Base-by-base conservation (phyloP, 805 yeast species). In the Lipomyces mesembrius region DNA sequence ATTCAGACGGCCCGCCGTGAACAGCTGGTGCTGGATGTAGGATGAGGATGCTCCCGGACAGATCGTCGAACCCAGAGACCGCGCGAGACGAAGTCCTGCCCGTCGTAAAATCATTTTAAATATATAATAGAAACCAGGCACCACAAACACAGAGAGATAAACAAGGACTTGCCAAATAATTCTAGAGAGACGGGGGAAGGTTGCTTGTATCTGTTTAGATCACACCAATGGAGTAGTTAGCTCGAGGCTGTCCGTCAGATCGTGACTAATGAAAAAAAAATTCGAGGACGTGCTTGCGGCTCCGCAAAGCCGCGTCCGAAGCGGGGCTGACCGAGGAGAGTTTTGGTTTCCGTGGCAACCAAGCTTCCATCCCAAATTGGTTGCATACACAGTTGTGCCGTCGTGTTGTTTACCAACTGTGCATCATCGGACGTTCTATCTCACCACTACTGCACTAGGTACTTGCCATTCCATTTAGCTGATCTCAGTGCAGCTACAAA, bases 51-150 rank as follows among this genome's bases (percentile, higher is more conserved):
- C 49, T 43, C 22, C 3, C 49, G 3, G 49, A 43, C 25, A n/a
- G 3, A n/a, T n/a, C 0, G 49, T 34, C 2, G 22, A 22, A 29
- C 11, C 34, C 3, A 56, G 34, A 20, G 43, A n/a, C 59, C 59
- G 39, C 27, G 43, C 22, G 17, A 56, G 59, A 20, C 46, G 34
- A 32, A 56, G 35, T 12, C 37, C 39, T 29, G 12, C 59, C 17
- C 34, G 29, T 56, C 59, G 59, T n/a, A 56, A 29, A 56, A 29
- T 56, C 59, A 56, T 56, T 20, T 14, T 32, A 43, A 14, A 17
- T 43, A 17, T 17, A 17, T 43, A 17, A 17, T n/a, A 43, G 49
- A n/a, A 43, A 25, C 49, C 49, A n/a, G 49, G 8, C 22, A 43
- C 22, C 8, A 43, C 49, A 9, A n/a, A 17, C 20, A n/a, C 20